A percentile compares a stretch with the other conserved stretches of the same genome.
Conservation (phyloP, 1,284 basidiomycete genomes). For the Polyporus tsugae region DNA sequence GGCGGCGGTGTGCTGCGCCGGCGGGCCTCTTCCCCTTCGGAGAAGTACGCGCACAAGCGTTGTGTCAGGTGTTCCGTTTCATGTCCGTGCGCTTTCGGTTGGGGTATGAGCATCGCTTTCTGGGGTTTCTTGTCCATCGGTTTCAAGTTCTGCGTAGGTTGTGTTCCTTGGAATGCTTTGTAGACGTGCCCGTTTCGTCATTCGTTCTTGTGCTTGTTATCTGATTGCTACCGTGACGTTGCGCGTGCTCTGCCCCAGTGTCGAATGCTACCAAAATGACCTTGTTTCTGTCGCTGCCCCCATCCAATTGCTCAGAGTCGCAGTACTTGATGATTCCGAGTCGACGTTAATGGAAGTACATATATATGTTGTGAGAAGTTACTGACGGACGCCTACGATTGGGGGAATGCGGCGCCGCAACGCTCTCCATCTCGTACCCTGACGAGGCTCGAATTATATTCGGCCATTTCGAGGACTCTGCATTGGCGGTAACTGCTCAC, state of each 20-base stretch:
- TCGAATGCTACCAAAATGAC: background rate
- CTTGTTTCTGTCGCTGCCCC: too few relatives aligned
- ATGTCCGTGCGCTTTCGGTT: background rate
- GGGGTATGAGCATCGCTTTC: background rate
- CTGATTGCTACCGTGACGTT: background rate
- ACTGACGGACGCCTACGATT: too few relatives aligned
- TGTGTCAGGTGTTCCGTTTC: background rate
- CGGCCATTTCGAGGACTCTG: too few relatives aligned
- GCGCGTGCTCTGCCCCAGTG: background rate
- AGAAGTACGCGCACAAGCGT: background rate
- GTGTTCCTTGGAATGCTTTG: background rate
- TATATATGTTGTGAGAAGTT: too few relatives aligned
- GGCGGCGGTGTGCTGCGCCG: background rate
- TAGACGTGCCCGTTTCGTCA: background rate
- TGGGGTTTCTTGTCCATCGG: background rate
- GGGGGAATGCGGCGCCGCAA: too few relatives aligned
- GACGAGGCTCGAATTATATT: too few relatives aligned
- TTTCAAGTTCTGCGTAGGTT: background rate
- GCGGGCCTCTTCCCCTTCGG: constrained; percentile 1
- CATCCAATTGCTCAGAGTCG: too few relatives aligned
- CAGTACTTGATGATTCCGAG: too few relatives aligned
- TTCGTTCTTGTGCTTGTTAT: background rate
- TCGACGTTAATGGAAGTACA: too few relatives aligned
- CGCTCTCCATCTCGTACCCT: too few relatives aligned
- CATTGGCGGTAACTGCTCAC: too few relatives aligned